Evolutionary conservation across 225 moss, liverwort and hornwort species (phyloP), one percentile per base, ranked within the genome.

Genomic region (Pseudoscleropodium purum): DNA sequence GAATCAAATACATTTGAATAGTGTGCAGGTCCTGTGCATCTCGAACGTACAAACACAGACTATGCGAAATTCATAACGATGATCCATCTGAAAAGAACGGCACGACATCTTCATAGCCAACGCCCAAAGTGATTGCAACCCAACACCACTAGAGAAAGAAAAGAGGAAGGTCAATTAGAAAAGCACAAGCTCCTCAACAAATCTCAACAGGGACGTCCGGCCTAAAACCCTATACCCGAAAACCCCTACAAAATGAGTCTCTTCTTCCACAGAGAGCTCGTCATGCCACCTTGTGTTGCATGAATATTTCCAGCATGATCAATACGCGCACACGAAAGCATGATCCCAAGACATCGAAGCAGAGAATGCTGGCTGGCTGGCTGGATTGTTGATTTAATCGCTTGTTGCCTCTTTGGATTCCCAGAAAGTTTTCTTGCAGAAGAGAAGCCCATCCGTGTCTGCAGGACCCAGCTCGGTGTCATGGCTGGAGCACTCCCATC

Each of bases 381-480:
- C 59, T 59, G 56, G 56, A 24, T 56, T 34, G 24, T 13, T n/a
- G 18, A 39, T 56, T 86, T 88, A 91, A 47, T 64, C 43, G 86
- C 81, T 90, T 5, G 86, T 57, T 72, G 90, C 90, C 70, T 88
- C 89, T 5, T 91, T 86, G 30, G 94, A 93, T 82, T 90, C 75
- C 98, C 98, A 99, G 36, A 96, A 93, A 0, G 86, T 85, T 83
- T 99, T 99, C 85, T 92, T 95, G 92, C 98, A 99, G 45, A 96
- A 89, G 60, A 99, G 86, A 34, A 99, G 88, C 12, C 95, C 95
- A 1, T 99, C 96, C 7, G 95, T 67, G 86, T 97, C 98, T 20
- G 92, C 85, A 75, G 95, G 87, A n/a, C 96, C 96, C 59, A 91
- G 92, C 85, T 99, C 96, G 29, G 98, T 97, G 81, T 96, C 96